A percentile compares a stretch with the other conserved stretches of the same genome.
Evolutionary conservation across 2,329 filamentous ascomycete genomes (phyloP).

Genomic region (Aureobasidium sp.): DNA sequence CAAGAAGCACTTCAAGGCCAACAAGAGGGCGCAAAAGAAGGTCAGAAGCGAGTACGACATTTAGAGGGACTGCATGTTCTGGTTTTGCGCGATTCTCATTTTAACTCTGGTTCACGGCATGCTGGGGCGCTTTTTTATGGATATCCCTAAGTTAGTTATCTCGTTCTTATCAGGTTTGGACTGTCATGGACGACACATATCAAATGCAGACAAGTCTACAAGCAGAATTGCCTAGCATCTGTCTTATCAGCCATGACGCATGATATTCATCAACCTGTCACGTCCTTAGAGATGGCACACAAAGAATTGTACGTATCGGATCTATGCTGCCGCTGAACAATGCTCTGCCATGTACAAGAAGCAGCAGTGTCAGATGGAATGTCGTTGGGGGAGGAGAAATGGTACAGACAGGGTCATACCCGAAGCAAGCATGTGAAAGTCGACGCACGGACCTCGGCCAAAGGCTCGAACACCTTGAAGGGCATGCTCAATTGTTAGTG

Average conservation of each 20-base stretch:
- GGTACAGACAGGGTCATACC: background rate
- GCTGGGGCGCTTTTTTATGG: constrained; percentile 10
- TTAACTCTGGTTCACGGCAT: background rate
- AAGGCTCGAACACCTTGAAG: constrained; percentile 5
- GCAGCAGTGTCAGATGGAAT: background rate
- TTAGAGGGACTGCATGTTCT: background rate
- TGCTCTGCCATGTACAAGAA: background rate
- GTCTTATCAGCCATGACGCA: background rate
- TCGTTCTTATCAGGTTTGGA: background rate
- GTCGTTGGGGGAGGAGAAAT: background rate
- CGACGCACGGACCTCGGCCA: background rate
- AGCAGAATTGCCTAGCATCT: background rate
- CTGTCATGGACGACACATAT: background rate
- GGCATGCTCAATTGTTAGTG: background rate
- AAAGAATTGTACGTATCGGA: too few relatives aligned
- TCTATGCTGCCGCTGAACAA: too few relatives aligned
- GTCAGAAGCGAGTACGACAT: constrained; percentile 18
- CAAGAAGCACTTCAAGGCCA: constrained; percentile 95
- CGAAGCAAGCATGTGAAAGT: background rate
- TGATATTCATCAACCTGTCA: background rate
- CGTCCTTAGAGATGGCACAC: background rate
- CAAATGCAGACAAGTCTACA: background rate
- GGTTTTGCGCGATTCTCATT: background rate
- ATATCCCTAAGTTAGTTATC: constrained; percentile 1
- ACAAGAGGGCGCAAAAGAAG: constrained; percentile 44